Conservation (phyloP, 2,329 filamentous ascomycete species). For the Apiospora aurea region DNA sequence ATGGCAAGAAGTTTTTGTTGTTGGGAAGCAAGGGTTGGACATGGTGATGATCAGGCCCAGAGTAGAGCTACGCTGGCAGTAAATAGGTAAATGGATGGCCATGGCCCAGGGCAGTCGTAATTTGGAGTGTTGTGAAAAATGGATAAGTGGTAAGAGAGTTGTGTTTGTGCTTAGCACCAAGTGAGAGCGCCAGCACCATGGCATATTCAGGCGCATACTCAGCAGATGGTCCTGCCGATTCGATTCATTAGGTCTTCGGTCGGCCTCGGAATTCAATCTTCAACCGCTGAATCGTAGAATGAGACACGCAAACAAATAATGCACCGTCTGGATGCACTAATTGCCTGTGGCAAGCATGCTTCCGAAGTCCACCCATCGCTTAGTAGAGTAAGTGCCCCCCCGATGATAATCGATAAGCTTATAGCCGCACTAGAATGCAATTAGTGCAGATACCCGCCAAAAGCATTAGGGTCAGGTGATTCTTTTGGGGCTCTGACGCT, state of each 20-base stretch:
- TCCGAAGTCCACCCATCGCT: not conserved
- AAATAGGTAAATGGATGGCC: too few species aligned
- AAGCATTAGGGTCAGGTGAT: slow-evolving; percentile 21
- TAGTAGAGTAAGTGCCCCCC: not conserved
- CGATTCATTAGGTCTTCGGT: not conserved
- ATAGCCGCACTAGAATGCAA: not conserved
- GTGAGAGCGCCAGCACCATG: not conserved
- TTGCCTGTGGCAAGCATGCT: slow-evolving; percentile 1
- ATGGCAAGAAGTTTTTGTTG: not conserved
- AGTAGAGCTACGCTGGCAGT: too few species aligned
- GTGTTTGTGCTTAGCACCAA: not conserved
- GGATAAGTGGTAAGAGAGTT: slow-evolving; percentile 1
- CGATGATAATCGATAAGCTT: not conserved
- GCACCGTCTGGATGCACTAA: not conserved
- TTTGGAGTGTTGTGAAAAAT: not conserved
- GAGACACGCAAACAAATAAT: not conserved
- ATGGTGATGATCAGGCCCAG: not conserved
- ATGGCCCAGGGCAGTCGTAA: too few species aligned
- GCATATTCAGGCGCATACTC: not conserved
- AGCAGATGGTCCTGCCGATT: too few species aligned
- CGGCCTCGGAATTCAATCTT: not conserved
- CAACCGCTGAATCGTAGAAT: not conserved
- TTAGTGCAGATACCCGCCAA: not conserved
- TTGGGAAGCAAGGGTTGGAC: not conserved
- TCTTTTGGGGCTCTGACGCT: slow-evolving; percentile 21